Percentiles rank a stretch among this genome's conserved stretches.
These are phyloP conservation scores for Talaromyces sp. DNA, from an alignment of 2,329 filamentous ascomycete genomes.

Conservation along the genomic window DNA sequence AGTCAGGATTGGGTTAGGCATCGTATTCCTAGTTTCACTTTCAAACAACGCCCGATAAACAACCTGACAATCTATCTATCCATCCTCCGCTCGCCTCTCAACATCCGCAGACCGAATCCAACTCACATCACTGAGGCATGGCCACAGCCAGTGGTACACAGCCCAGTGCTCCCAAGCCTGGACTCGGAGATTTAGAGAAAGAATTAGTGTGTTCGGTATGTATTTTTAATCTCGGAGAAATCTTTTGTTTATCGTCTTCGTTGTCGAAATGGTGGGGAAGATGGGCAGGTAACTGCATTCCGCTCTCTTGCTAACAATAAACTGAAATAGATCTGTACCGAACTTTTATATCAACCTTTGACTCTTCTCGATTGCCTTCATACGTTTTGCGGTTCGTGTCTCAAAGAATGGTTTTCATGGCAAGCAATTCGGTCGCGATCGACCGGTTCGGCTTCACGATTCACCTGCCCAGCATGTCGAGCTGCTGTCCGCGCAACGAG, in stretches of 20 bases:
- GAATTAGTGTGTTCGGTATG: conserved; percentile 93
- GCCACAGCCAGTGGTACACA: conserved; percentile 15
- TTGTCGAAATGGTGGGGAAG: conserved; percentile 16
- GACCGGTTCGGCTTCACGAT: conserved; percentile 54
- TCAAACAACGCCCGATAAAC: neutral
- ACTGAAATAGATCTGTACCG: conserved; percentile 79
- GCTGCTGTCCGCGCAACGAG: conserved; percentile 80
- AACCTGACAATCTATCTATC: neutral
- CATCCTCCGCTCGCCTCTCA: conserved; percentile 6
- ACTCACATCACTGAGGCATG: conserved; percentile 13
- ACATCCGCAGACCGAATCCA: neutral
- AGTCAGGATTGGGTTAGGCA: conserved; percentile 3
- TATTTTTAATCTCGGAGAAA: conserved; percentile 29
- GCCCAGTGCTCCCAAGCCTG: conserved; percentile 20
- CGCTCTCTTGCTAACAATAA: conserved; percentile 10
- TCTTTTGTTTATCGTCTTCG: conserved; percentile 17
- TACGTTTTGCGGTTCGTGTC: conserved; percentile 91
- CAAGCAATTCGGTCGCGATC: conserved; percentile 61
- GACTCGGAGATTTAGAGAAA: conserved; percentile 71
- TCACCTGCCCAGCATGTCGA: conserved; percentile 91
- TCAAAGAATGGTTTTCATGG: conserved; percentile 93
- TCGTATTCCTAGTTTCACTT: neutral
- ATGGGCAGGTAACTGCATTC: neutral
- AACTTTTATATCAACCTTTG: conserved; percentile 85
- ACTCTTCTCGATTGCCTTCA: conserved; percentile 91